These are phyloP conservation scores for Cordyceps cicadae DNA, from an alignment of 2,329 filamentous ascomycete species.

Conservation along the genomic window DNA sequence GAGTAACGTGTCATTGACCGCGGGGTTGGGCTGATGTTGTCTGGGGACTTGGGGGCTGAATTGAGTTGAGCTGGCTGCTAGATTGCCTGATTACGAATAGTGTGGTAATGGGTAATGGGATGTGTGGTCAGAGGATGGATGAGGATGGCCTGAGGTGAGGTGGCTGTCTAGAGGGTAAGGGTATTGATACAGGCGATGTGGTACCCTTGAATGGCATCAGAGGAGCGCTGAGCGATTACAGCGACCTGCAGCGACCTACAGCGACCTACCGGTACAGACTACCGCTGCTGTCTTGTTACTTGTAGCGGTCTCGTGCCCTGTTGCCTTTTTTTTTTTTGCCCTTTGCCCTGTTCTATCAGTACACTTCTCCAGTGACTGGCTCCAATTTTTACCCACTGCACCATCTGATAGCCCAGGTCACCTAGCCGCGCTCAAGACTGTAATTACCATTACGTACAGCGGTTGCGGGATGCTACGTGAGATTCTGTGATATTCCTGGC, in stretches of 20 bases:
- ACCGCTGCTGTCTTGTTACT: no score
- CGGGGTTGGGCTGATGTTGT: not conserved
- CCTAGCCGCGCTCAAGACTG: not conserved
- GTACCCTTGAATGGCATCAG: no score
- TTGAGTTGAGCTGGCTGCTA: not conserved
- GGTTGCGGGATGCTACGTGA: slow-evolving; percentile 1
- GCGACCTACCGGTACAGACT: no score
- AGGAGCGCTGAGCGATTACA: no score
- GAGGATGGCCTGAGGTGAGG: not conserved
- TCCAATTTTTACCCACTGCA: slow-evolving; percentile 3
- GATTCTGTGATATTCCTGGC: not conserved
- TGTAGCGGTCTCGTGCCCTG: not conserved
- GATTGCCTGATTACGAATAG: not conserved
- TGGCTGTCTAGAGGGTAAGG: no score
- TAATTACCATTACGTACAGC: slow-evolving; percentile 9
- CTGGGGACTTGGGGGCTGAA: not conserved
- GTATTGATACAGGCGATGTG: no score
- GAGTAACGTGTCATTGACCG: slow-evolving; percentile 9
- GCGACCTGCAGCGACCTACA: no score
- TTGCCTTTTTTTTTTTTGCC: no score
- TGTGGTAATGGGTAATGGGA: not conserved
- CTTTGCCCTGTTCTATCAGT: not conserved
- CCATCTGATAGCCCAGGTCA: slow-evolving; percentile 1
- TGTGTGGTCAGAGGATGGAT: not conserved
- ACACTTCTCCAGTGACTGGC: not conserved